Conservation (phyloP, 2,329 filamentous ascomycete genomes). For the Botryotinia globosa region DNA sequence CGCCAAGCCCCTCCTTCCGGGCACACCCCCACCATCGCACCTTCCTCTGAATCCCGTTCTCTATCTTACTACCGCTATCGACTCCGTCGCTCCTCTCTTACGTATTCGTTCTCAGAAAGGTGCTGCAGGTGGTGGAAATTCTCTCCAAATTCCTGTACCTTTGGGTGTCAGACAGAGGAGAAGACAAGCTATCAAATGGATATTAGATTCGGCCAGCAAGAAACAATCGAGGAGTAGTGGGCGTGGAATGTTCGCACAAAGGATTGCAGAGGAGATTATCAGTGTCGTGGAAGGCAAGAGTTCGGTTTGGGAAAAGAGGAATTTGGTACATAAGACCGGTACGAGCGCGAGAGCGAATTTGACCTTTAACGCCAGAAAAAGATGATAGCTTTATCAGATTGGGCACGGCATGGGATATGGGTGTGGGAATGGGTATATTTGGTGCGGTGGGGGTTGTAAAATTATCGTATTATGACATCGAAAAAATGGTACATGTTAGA, state of each 20-base stretch:
- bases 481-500: neutral
- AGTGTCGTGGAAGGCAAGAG: conserved; percentile 85
- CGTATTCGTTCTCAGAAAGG: conserved; percentile 74
- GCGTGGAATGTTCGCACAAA: conserved; percentile 67
- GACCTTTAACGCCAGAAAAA: conserved; percentile 39
- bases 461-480: conserved; percentile 21
- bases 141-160: conserved; percentile 79
- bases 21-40: conserved; percentile 70
- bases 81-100: conserved; percentile 87
- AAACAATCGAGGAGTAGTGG: conserved; percentile 70
- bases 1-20: conserved; percentile 68
- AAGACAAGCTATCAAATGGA: conserved; percentile 81
- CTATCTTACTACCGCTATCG: conserved; percentile 86
- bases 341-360: conserved; percentile 76
- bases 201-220: conserved; percentile 79
- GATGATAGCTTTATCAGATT: neutral
- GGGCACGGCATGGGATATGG: neutral
- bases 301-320: conserved; percentile 77
- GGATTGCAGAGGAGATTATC: conserved; percentile 83
- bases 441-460: conserved; percentile 9
- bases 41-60: conserved; percentile 85
- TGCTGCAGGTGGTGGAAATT: conserved; percentile 79
- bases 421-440: neutral
- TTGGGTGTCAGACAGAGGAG: conserved; percentile 72
- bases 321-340: conserved; percentile 74